Percentiles rank a stretch among this genome's conserved stretches.
Evolutionary conservation across 352 stramenopile genomes (phyloP).

Genomic region (Sclerospora graminicola): DNA sequence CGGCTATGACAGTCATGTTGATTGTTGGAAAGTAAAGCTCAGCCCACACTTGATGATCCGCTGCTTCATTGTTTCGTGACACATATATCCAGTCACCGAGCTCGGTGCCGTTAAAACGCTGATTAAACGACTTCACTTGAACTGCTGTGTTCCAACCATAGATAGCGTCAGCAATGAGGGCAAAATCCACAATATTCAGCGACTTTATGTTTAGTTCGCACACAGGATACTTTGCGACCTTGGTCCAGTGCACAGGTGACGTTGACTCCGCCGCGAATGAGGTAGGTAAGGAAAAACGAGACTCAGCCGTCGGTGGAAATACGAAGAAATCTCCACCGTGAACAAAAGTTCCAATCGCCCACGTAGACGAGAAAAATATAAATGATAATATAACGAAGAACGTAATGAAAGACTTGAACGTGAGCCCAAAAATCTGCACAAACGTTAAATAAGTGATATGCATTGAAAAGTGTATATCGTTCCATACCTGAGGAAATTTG

Average conservation of each 20-base stretch:
- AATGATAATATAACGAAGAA: conserved; percentile 78
- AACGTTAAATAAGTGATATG: not conserved
- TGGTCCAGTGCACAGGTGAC: conserved; percentile 18
- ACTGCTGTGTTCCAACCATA: conserved; percentile 74
- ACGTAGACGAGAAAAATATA: conserved; percentile 83
- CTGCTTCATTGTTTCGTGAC: conserved; percentile 49
- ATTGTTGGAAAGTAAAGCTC: conserved; percentile 75
- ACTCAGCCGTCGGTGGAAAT: conserved; percentile 31
- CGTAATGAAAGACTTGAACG: conserved; percentile 83
- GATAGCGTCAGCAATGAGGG: conserved; percentile 70
- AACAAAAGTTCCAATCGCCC: conserved; percentile 82
- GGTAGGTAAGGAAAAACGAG: conserved; percentile 6
- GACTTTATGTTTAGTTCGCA: conserved; percentile 53
- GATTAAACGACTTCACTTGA: conserved; percentile 60
- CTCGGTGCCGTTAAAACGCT: conserved; percentile 75
- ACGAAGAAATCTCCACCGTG: conserved; percentile 76
- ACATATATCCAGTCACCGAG: conserved; percentile 72
- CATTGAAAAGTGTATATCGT: not conserved
- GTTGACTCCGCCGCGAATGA: conserved; percentile 10
- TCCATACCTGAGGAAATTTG: conserved; percentile 57
- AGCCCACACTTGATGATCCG: conserved; percentile 71
- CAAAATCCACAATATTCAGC: conserved; percentile 76
- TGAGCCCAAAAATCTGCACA: conserved; percentile 64
- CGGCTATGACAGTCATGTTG: conserved; percentile 80
- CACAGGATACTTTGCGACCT: conserved; percentile 69